Conservation (phyloP, 1,284 basidiomycete species). For the Puccinia novopanici region DNA sequence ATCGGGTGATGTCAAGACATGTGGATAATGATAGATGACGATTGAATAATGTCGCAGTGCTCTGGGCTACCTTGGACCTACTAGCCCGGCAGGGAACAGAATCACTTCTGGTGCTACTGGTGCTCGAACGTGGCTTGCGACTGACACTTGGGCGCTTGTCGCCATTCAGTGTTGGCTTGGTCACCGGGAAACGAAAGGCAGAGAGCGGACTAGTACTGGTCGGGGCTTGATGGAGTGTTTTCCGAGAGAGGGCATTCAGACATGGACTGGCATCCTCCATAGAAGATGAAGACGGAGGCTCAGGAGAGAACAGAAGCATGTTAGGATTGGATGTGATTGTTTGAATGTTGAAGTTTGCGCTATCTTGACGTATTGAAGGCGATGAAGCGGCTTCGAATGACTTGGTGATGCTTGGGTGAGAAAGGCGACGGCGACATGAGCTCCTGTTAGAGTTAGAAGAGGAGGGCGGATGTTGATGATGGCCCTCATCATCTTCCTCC, state of each 20-base stretch:
- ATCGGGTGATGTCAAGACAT: not conserved
- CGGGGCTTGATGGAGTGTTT: not conserved
- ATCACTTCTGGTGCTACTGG: not conserved
- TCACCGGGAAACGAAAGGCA: conserved; percentile 12
- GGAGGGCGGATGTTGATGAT: not conserved
- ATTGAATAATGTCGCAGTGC: conserved; percentile 9
- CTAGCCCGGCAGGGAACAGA: not conserved
- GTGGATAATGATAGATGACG: conserved; percentile 12
- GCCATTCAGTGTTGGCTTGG: not conserved
- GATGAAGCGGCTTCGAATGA: not conserved
- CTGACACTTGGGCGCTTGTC: not conserved
- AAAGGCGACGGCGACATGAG: not conserved
- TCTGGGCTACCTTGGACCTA: conserved; percentile 14
- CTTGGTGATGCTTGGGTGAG: not conserved
- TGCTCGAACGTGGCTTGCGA: not conserved
- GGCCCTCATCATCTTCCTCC: conserved; percentile 22
- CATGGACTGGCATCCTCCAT: conserved; percentile 14
- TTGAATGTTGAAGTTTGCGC: not conserved
- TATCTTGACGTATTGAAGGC: not conserved
- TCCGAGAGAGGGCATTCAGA: not conserved
- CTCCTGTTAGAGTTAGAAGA: not conserved
- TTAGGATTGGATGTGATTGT: not conserved
- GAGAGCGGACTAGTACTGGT: not conserved
- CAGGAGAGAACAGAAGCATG: not conserved
- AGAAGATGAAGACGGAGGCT: not conserved